phyloP scores from a whole-genome alignment of 495 filamentous ascomycete genomes.

The Podospora tetraspora region DNA sequence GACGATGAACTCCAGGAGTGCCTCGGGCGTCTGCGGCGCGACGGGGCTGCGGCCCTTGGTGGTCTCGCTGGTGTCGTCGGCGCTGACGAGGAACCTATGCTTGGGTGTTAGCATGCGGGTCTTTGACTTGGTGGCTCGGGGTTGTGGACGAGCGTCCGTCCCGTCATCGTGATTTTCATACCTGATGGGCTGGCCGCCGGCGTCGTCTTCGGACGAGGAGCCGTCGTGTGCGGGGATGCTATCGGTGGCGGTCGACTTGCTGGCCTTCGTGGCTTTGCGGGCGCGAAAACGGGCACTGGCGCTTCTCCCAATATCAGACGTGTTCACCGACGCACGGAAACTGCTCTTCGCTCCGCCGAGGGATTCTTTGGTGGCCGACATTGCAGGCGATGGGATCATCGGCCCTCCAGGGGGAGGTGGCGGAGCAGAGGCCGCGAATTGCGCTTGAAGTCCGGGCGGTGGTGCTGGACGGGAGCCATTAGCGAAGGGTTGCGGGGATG shows the following conservation, averaged over 20 bases:
- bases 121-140: too few relatives aligned
- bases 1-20: slow-evolving; percentile 32
- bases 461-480: not conserved
- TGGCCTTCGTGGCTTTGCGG: too few relatives aligned
- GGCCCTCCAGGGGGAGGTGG: not conserved
- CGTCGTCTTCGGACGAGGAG: too few relatives aligned
- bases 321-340: too few relatives aligned
- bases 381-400: too few relatives aligned
- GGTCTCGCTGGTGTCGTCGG: not conserved
- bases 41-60: not conserved
- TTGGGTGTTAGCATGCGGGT: not conserved
- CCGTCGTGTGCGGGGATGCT: too few relatives aligned
- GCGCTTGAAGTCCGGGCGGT: not conserved
- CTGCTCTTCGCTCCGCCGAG: too few relatives aligned
- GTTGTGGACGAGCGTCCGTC: too few relatives aligned
- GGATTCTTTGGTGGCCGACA: too few relatives aligned
- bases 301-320: too few relatives aligned
- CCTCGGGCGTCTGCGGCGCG: not conserved
- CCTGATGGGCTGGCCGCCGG: not conserved
- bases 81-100: not conserved
- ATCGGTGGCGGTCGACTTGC: too few relatives aligned
- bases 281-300: too few relatives aligned
- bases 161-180: not conserved
- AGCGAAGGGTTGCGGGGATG: not conserved
- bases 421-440: not conserved